A percentile compares a stretch with the other conserved stretches of the same genome.
These are phyloP conservation scores for Emericellopsis atlantica DNA, from an alignment of 2,329 filamentous ascomycete species.

Conservation along the genomic window DNA sequence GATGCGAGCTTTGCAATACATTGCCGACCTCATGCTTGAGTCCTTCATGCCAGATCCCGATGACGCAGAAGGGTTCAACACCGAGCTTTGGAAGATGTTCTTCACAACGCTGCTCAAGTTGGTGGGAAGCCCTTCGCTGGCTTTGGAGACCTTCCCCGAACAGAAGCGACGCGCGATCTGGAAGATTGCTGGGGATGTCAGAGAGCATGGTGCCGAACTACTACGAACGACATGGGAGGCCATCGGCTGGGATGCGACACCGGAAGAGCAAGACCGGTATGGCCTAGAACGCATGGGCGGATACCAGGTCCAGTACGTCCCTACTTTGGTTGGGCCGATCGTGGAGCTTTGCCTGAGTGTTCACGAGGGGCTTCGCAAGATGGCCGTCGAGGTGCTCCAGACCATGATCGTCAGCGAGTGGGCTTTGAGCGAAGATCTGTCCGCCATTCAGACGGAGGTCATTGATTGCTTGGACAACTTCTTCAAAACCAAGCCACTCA, in stretches of 20 bases:
- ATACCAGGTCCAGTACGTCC: slow-evolving; percentile 97
- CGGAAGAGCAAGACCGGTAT: slow-evolving; percentile 67
- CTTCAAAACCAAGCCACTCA: slow-evolving; percentile 81
- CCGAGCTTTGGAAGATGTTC: slow-evolving; percentile 86
- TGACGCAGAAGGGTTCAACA: slow-evolving; percentile 84
- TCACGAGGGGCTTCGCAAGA: slow-evolving; percentile 77
- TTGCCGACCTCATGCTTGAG: slow-evolving; percentile 69
- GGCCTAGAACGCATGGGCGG: slow-evolving; percentile 78
- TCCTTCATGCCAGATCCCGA: slow-evolving; percentile 80
- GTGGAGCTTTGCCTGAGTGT: slow-evolving; percentile 92
- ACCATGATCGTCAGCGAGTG: slow-evolving; percentile 99
- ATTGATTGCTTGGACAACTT: slow-evolving; percentile 85
- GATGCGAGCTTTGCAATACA: slow-evolving; percentile 72
- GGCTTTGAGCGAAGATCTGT: slow-evolving; percentile 86
- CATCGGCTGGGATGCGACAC: slow-evolving; percentile 86
- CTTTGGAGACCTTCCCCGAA: slow-evolving; percentile 90
- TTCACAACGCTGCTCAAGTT: slow-evolving; percentile 82
- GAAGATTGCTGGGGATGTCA: slow-evolving; percentile 96
- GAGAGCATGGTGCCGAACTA: slow-evolving; percentile 80
- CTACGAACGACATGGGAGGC: slow-evolving; percentile 82
- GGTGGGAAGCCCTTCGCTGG: slow-evolving; percentile 77
- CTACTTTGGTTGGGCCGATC: slow-evolving; percentile 78
- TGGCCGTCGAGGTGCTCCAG: slow-evolving; percentile 86
- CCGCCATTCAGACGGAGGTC: slow-evolving; percentile 87
- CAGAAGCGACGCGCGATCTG: slow-evolving; percentile 93